Evolutionary conservation across 2,329 filamentous ascomycete genomes (phyloP).

Genomic region (Fusarium sarcochroum): DNA sequence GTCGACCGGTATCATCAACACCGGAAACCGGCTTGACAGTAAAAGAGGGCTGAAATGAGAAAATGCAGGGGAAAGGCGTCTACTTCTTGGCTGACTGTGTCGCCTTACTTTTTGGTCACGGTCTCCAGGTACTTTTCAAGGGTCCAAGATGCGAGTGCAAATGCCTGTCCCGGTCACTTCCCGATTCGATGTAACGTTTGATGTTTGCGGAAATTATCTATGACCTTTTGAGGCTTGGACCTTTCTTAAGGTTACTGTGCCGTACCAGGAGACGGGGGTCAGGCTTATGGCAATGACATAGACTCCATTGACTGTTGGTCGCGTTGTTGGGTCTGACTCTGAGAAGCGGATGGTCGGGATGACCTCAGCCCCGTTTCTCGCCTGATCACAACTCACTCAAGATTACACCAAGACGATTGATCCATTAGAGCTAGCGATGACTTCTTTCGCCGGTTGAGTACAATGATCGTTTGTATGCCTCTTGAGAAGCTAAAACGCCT

Average conservation of each 20-base stretch:
- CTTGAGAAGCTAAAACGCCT: no score
- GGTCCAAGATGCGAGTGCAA: no score
- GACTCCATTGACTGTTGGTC: neutral
- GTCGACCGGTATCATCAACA: no score
- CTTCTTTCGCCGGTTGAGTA: neutral
- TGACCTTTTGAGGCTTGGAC: neutral
- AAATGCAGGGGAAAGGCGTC: no score
- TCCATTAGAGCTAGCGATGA: neutral
- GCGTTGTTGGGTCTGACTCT: neutral
- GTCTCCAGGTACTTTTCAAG: no score
- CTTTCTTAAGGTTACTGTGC: neutral
- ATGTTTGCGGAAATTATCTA: neutral
- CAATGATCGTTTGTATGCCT: no score
- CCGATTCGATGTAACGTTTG: no score
- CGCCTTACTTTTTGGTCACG: no score
- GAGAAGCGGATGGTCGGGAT: neutral
- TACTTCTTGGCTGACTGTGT: no score
- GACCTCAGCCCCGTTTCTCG: neutral
- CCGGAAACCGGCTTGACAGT: no score
- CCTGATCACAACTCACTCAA: neutral
- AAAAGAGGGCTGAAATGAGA: no score
- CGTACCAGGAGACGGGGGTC: neutral
- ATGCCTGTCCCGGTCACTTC: no score
- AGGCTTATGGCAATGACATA: neutral
- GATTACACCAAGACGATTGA: neutral